A percentile compares a stretch with the other conserved stretches of the same genome.
Conservation (phyloP, 2,329 filamentous ascomycete genomes). For the Hymenoscyphus occultus region DNA sequence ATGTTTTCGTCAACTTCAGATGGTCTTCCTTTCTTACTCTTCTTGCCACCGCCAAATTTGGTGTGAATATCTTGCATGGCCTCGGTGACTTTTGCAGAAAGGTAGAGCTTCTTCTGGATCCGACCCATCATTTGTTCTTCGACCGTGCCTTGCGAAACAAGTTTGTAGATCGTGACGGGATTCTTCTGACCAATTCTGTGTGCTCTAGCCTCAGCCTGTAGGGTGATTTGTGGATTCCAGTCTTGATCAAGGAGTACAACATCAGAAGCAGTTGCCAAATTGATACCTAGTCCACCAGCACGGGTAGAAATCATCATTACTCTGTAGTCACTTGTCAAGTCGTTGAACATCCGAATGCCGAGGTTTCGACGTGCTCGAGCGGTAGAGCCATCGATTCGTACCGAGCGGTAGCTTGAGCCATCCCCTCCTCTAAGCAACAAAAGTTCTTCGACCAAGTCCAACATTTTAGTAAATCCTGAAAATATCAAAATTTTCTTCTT, state of each 20-base stretch:
- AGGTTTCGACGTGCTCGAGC: conserved; percentile 84
- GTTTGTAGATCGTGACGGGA: conserved; percentile 90
- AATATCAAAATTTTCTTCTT: conserved; percentile 89
- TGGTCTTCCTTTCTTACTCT: conserved; percentile 32
- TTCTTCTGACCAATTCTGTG: conserved; percentile 95
- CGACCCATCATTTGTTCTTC: conserved; percentile 76
- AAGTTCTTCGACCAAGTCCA: conserved; percentile 91
- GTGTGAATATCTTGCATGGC: conserved; percentile 54
- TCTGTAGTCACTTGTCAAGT: conserved; percentile 74
- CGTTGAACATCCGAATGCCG: conserved; percentile 91
- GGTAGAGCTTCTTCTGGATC: conserved; percentile 55
- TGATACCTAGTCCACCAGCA: conserved; percentile 94
- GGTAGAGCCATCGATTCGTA: conserved; percentile 80
- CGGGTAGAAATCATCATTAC: conserved; percentile 90
- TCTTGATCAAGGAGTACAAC: conserved; percentile 97
- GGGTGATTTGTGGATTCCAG: conserved; percentile 96
- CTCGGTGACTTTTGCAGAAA: conserved; percentile 59
- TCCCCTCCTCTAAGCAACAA: conserved; percentile 47
- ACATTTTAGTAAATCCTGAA: conserved; percentile 86
- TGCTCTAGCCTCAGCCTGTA: conserved; percentile 88
- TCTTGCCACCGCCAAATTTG: conserved; percentile 31
- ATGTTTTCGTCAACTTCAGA: conserved; percentile 42
- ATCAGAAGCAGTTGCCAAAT: conserved; percentile 91
- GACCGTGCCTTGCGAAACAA: conserved; percentile 81
- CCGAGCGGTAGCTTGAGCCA: conserved; percentile 67